phyloP scores from a whole-genome alignment of 2,329 filamentous ascomycete species.

The Zarea fungicola region DNA sequence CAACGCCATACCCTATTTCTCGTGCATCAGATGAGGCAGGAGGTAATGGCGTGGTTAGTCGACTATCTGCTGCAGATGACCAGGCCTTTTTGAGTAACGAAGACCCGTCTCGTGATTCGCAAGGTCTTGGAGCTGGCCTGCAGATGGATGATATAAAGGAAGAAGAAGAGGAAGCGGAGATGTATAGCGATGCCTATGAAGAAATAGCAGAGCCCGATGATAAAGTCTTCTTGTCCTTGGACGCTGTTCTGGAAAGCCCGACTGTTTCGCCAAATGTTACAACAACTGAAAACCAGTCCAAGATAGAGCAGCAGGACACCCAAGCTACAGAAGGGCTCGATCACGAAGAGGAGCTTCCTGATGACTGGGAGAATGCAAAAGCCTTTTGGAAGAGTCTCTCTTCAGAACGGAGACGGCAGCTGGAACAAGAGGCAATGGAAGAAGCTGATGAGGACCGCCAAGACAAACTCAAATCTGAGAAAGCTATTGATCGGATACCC shows the following conservation, averaged over 20 bases:
- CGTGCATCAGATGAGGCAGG: no score
- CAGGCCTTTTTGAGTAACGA: conserved; percentile 19
- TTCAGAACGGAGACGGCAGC: conserved; percentile 55
- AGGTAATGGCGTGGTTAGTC: no score
- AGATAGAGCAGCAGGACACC: neutral
- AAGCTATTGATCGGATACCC: neutral
- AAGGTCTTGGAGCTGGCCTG: conserved; percentile 5
- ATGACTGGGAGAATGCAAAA: conserved; percentile 64
- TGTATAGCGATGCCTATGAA: conserved; percentile 75
- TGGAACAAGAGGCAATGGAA: conserved; percentile 50
- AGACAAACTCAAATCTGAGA: neutral
- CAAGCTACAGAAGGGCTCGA: neutral
- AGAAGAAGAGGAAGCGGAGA: conserved; percentile 41
- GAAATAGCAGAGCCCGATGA: conserved; percentile 61
- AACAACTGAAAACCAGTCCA: neutral
- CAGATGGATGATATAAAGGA: conserved; percentile 34
- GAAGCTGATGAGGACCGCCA: conserved; percentile 41
- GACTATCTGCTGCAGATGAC: conserved; percentile 51
- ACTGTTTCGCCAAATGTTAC: conserved; percentile 20
- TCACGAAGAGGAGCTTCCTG: conserved; percentile 15
- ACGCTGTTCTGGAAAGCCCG: conserved; percentile 65
- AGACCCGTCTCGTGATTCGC: conserved; percentile 11
- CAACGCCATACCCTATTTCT: conserved; percentile 41
- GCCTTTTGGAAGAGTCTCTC: conserved; percentile 65
- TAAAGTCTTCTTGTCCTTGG: conserved; percentile 65